Evolutionary conservation across 257 asterid genomes (phyloP), one percentile per base, ranked within the genome.

Genomic region (Ilex aquifolium): DNA sequence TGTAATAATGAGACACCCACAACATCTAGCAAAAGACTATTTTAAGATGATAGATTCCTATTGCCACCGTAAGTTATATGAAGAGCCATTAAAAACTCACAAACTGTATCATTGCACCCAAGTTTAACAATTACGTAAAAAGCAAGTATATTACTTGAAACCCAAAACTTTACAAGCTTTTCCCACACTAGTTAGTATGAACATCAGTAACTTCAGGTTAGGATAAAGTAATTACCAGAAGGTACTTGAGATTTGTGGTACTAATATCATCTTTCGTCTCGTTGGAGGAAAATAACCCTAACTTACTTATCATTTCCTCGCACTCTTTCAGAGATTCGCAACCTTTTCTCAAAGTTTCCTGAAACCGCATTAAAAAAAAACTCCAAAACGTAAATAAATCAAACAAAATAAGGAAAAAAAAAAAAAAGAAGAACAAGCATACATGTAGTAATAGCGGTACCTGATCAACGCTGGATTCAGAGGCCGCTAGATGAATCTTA

Each of bases 261-360:
- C 88, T 90, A 67, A 93, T 84, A 54, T 93, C 99, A 6, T 93
- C 99, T 71, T 90, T 93, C 6, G 91, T 80, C 80, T 90, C 99
- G 60, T 93, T 93, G 3, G 79, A n/a, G 2, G 97, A 89, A 69
- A 92, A 92, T 32, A 92, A 68, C 60, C 99, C 99, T 64, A 93
- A 66, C 57, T 85, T 90, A 39, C 85, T 85, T 10, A 85, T 69
- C 96, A 90, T 93, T 8, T 87, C 95, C 76, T 93, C 96, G 76
- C 97, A 90, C 74, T 77, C 81, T 62, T 68, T 66, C 85, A 85
- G 70, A 66, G 78, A 21, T 46, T 85, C 86, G 74, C 95, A 93
- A 32, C 95, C 97, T 71, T 79, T 83, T 49, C 64, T 82, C 69
- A 87, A 71, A 7, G 78, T 62, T 8, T 81, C 96, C 99, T 93